These are phyloP conservation scores for Cinnamomum chago DNA, from an alignment of 164 flowering plant species.

Conservation along the genomic window DNA sequence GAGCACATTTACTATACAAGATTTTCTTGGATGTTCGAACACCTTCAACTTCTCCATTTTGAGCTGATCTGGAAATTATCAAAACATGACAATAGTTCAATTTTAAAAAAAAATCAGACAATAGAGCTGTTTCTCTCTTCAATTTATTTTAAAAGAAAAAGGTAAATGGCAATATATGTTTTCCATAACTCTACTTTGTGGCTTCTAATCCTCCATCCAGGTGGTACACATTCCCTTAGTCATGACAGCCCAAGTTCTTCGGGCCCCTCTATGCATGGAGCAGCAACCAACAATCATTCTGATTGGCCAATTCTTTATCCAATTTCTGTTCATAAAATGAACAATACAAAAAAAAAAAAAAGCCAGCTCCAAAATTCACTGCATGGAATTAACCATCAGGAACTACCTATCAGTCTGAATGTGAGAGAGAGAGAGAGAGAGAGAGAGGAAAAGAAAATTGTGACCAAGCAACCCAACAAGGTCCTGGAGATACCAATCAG, in stretches of 20 bases:
- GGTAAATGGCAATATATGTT: neutral
- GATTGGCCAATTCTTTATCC: too few species aligned
- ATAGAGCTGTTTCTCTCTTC: neutral
- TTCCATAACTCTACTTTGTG: neutral
- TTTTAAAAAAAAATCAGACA: neutral
- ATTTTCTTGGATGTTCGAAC: slow-evolving; percentile 63
- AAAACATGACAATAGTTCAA: neutral
- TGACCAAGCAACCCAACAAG: too few species aligned
- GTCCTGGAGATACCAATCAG: neutral
- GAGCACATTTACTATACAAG: slow-evolving; percentile 61
- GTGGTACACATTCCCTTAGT: too few species aligned
- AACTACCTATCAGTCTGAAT: neutral
- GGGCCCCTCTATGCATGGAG: neutral
- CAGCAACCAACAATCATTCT: neutral
- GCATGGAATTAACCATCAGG: neutral
- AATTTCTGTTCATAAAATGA: neutral
- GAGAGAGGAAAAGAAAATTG: too few species aligned
- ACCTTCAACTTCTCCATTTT: slow-evolving; percentile 58
- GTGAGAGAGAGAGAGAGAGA: too few species aligned
- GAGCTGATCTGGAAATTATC: slow-evolving; percentile 38
- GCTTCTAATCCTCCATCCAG: neutral
- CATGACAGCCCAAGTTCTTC: neutral
- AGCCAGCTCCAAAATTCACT: neutral
- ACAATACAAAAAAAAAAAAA: too few species aligned
- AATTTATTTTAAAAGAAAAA: too few species aligned